These are phyloP conservation scores for Naematelia encephala DNA, from an alignment of 768 basidiomycete species.

Conservation along the genomic window DNA sequence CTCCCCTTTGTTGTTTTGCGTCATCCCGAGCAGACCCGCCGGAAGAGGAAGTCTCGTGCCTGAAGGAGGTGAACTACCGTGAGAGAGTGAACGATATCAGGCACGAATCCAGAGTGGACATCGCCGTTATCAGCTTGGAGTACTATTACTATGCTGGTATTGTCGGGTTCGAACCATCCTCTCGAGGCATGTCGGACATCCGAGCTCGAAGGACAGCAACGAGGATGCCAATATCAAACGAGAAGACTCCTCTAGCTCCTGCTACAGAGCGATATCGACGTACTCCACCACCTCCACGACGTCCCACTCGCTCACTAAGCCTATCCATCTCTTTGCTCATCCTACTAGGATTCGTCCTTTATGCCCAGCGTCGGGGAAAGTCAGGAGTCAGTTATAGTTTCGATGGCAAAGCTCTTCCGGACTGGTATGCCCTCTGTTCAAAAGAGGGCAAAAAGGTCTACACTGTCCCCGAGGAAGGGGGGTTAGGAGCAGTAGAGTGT, in stretches of 20 bases:
- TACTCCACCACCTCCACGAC: slow-evolving; percentile 20
- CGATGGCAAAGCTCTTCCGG: slow-evolving; percentile 17
- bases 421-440: slow-evolving; percentile 32
- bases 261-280: slow-evolving; percentile 12
- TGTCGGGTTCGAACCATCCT: too few species aligned
- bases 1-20: slow-evolving; percentile 3
- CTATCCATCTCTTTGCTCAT: slow-evolving; percentile 40
- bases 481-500: slow-evolving; percentile 35
- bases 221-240: background rate
- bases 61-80: background rate
- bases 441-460: slow-evolving; percentile 31
- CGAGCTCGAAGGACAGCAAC: background rate
- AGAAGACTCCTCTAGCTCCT: background rate
- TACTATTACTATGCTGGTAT: too few species aligned
- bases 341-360: slow-evolving; percentile 31
- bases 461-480: slow-evolving; percentile 33
- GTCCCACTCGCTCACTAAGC: slow-evolving; percentile 29
- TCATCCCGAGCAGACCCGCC: background rate
- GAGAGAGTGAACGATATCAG: background rate
- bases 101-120: background rate
- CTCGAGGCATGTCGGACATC: background rate
- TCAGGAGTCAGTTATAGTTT: background rate
- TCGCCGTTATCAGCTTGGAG: background rate
- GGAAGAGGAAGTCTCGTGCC: background rate
- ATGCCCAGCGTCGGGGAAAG: slow-evolving; percentile 18